A percentile compares a stretch with the other conserved stretches of the same genome.
These are phyloP conservation scores for Lumnitzera littorea DNA, from an alignment of 345 rosid species.

Conservation along the genomic window DNA sequence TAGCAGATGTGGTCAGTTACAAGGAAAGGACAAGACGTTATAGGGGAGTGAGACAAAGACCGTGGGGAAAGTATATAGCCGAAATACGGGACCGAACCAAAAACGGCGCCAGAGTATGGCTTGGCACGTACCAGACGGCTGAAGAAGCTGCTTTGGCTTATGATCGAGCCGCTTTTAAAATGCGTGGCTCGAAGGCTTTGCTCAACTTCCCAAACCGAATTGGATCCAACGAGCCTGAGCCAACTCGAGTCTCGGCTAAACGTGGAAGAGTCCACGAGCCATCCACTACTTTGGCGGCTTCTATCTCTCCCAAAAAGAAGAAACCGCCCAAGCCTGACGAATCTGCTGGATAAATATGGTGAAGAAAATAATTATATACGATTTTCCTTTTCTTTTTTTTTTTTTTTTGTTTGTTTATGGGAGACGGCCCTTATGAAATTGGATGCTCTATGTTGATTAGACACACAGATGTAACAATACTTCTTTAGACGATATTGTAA, in stretches of 20 bases:
- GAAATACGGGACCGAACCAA: constrained; percentile 27
- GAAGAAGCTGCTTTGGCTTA: constrained; percentile 32
- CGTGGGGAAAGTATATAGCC: constrained; percentile 32
- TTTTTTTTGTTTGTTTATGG: no score
- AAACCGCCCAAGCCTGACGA: no score
- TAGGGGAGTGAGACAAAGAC: constrained; percentile 29
- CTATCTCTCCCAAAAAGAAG: no score
- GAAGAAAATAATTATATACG: no score
- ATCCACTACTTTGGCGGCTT: no score
- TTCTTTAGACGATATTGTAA: no score
- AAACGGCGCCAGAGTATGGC: constrained; percentile 33
- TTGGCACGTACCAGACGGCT: constrained; percentile 28
- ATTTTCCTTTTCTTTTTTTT: no score
- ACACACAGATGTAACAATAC: no score
- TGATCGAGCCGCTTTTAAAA: constrained; percentile 27
- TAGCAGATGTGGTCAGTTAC: constrained; percentile 3
- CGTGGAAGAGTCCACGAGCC: not conserved
- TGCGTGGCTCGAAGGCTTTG: constrained; percentile 16
- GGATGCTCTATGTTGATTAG: no score
- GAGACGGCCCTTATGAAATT: no score
- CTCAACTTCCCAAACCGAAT: constrained; percentile 22
- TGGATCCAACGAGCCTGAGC: constrained; percentile 4
- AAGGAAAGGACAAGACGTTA: constrained; percentile 30
- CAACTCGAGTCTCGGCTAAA: constrained; percentile 5
- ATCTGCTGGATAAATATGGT: no score